Conservation (phyloP, 2,329 filamentous ascomycete genomes). For the Diaporthe amygdali region DNA sequence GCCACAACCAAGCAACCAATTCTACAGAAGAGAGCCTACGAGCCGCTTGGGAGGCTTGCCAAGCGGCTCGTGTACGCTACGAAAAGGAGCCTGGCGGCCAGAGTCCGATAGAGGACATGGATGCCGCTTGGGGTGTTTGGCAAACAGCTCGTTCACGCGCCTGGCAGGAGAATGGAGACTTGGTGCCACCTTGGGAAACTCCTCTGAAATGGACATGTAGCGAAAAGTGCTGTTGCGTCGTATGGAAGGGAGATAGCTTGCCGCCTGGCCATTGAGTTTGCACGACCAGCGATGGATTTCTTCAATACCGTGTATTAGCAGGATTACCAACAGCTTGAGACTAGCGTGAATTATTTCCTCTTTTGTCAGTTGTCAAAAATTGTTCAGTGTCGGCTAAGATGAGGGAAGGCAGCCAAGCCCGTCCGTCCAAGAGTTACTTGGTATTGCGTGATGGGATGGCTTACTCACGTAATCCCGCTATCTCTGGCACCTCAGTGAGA, state of each 20-base stretch:
- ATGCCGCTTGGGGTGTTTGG: too few species aligned
- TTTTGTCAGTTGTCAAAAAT: neutral
- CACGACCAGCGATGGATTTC: neutral
- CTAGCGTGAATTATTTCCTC: neutral
- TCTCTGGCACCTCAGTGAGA: neutral
- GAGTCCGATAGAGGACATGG: too few species aligned
- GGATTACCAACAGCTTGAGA: neutral
- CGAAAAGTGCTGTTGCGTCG: neutral
- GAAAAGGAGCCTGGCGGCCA: too few species aligned
- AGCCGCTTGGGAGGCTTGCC: too few species aligned
- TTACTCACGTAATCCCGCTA: conserved; percentile 17
- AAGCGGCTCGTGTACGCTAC: too few species aligned
- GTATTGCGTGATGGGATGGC: conserved; percentile 20
- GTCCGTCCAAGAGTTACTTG: neutral
- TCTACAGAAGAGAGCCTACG: too few species aligned
- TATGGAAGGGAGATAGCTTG: neutral
- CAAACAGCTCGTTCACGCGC: too few species aligned
- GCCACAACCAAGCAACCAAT: too few species aligned
- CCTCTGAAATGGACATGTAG: neutral
- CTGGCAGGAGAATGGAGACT: neutral
- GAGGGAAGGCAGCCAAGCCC: conserved; percentile 6
- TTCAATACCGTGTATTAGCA: neutral
- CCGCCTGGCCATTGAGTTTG: neutral
- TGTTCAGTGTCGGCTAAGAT: neutral
- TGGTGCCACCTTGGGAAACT: neutral